Evolutionary conservation across 345 rosid species (phyloP), one percentile per base, ranked within the genome.

Genomic region (Sisymbrium irio): DNA sequence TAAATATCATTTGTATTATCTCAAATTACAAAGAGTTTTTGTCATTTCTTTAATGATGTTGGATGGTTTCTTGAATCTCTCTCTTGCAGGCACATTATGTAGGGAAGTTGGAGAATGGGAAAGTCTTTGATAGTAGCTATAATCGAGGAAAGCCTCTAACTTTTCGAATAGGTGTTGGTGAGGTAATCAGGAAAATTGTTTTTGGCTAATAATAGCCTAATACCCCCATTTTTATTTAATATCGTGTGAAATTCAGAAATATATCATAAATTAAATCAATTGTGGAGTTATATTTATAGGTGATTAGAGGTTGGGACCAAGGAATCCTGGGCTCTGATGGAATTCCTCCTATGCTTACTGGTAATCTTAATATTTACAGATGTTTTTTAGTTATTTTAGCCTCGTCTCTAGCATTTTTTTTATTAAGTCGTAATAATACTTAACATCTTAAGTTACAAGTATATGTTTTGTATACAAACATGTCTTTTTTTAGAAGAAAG

Each of bases 91-190:
- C 96, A 54, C 97, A 89, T 82, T 89, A 89, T 79, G 90, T 89
- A 17, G 97, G 98, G 73, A 93, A 83, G 77, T 60, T 93, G 81
- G 92, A 86, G 82, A 83, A 86, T 74, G 97, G 98, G 56, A 91
- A 73, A 81, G 81, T 93, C 11, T 93, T 93, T 39, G 97, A 93
- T 61, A 93, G 97, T 91, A 93, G 98, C 72, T 91, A 93, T 73
- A 83, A 84, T 46, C 81, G 97, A 3, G 97, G 97, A 33, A 89
- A 89, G 82, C 97, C 98, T 77, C 84, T 93, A 27, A 79, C 90
- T 5, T 91, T 91, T 56, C 85, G 88, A 1, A 62, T 89, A 5
- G 98, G 97, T 11, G 98, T 87, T 50, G 95, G 96, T n/a, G 95
- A 91, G 96, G 98, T 89, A 83, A 69, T 54, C 9, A 12, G 45